These are phyloP conservation scores for Trapa incisa DNA, from an alignment of 345 rosid genomes.

Conservation along the genomic window DNA sequence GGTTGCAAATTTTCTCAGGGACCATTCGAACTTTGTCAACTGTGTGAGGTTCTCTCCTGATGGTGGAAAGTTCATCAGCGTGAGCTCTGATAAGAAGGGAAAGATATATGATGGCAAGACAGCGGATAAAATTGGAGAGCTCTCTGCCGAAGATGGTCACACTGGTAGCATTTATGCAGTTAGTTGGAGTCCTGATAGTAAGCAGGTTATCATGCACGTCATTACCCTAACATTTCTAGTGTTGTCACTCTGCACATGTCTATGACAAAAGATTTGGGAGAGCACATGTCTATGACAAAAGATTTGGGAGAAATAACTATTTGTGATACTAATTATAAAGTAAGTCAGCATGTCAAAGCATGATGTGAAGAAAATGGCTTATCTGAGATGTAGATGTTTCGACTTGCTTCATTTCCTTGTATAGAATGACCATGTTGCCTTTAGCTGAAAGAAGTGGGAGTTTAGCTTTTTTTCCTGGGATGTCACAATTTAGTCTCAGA, in stretches of 20 bases:
- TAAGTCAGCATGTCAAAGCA: background rate
- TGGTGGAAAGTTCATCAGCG: constrained; percentile 81
- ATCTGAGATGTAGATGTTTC: background rate
- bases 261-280: background rate
- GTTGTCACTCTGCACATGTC: background rate
- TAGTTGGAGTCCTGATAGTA: constrained; percentile 92
- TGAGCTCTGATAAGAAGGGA: constrained; percentile 91
- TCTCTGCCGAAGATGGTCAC: constrained; percentile 69
- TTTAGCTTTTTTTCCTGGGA: background rate
- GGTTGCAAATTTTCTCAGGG: constrained; percentile 28
- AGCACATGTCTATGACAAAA: background rate
- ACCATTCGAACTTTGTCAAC: constrained; percentile 89
- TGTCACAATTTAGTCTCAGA: background rate
- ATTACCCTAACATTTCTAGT: background rate
- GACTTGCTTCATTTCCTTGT: background rate
- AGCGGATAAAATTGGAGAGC: constrained; percentile 64
- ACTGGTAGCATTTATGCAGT: constrained; percentile 86
- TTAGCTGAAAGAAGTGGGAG: background rate
- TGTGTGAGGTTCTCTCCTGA: constrained; percentile 90
- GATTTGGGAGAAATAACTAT: background rate
- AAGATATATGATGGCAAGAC: constrained; percentile 73
- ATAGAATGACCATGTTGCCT: background rate
- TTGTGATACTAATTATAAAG: background rate
- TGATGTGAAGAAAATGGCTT: too few relatives aligned
- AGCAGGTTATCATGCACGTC: constrained; percentile 39